Evolutionary conservation across 257 asterid species (phyloP), one percentile per base, ranked within the genome.

Genomic region (Rauvolfia tetraphylla): DNA sequence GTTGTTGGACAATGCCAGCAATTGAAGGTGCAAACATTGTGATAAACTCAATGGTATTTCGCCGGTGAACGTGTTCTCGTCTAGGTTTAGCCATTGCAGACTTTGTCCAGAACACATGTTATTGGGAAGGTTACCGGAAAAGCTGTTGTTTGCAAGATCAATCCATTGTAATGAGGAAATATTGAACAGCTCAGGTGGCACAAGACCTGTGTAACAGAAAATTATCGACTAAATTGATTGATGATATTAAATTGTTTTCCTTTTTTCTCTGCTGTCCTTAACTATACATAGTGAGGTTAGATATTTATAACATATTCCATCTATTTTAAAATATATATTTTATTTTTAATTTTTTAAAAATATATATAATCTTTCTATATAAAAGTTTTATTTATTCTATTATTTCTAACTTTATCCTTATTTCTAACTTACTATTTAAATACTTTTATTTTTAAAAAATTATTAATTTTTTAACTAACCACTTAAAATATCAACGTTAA

Each of bases 261-360:
- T 15, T 68, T 58, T 79, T 85, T 80, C 42, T 57, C 66, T n/a
- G 70, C 59, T n/a, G 75, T 56, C n/a, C n/a, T n/a, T n/a, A n/a
- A n/a, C n/a, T n/a, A n/a, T n/a, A n/a, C n/a, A n/a, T n/a, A n/a
- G n/a, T n/a, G n/a, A n/a, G n/a, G n/a, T n/a, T n/a, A n/a, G n/a
- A n/a, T n/a, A n/a, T n/a, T n/a, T n/a, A n/a, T n/a, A n/a, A n/a
- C n/a, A n/a, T n/a, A n/a, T n/a, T n/a, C n/a, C n/a, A n/a, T n/a
- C n/a, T n/a, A n/a, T n/a, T n/a, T n/a, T n/a, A n/a, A n/a, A n/a
- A n/a, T n/a, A n/a, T n/a, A n/a, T n/a, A n/a, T n/a, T n/a, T n/a
- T n/a, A n/a, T n/a, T n/a, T n/a, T n/a, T n/a, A n/a, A n/a, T n/a
- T n/a, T n/a, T n/a, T n/a, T n/a, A n/a, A n/a, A n/a, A n/a, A n/a